These are phyloP conservation scores for Truncatella angustata DNA, from an alignment of 2,329 filamentous ascomycete genomes.

Conservation along the genomic window DNA sequence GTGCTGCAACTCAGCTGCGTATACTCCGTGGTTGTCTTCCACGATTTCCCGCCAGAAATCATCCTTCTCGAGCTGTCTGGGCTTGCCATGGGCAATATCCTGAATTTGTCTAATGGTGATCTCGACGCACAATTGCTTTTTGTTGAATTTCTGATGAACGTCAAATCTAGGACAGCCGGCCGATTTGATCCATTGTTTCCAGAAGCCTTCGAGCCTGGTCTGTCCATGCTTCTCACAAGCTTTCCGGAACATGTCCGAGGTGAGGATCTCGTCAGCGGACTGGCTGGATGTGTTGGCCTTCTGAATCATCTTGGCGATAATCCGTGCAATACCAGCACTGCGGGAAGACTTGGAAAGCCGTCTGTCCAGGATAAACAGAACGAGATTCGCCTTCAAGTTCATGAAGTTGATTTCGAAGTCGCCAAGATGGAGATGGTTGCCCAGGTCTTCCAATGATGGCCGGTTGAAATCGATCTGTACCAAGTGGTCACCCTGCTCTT, in stretches of 20 bases:
- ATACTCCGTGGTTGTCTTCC: constrained; percentile 70
- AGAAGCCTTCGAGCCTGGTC: constrained; percentile 84
- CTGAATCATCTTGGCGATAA: constrained; percentile 81
- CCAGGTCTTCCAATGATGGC: constrained; percentile 79
- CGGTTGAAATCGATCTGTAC: constrained; percentile 79
- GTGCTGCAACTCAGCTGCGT: constrained; percentile 67
- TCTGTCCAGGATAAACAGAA: constrained; percentile 91
- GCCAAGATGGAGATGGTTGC: constrained; percentile 74
- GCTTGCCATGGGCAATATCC: constrained; percentile 42
- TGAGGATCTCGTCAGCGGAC: constrained; percentile 69
- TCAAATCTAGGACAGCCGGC: constrained; percentile 87
- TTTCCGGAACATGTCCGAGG: constrained; percentile 72
- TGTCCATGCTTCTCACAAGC: constrained; percentile 87
- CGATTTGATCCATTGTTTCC: constrained; percentile 87
- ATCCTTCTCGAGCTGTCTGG: constrained; percentile 60
- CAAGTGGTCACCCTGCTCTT: constrained; percentile 76
- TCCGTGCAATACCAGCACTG: constrained; percentile 77
- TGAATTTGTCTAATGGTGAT: constrained; percentile 82
- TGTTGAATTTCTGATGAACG: constrained; percentile 90
- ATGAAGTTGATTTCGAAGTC: constrained; percentile 88
- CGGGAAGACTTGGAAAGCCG: constrained; percentile 85
- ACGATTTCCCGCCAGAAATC: constrained; percentile 84
- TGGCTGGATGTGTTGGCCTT: constrained; percentile 70
- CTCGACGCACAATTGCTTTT: constrained; percentile 93
- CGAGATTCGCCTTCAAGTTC: constrained; percentile 82